Base-by-base conservation (phyloP, 2,329 filamentous ascomycete genomes). In the Xylariaceae sp. region DNA sequence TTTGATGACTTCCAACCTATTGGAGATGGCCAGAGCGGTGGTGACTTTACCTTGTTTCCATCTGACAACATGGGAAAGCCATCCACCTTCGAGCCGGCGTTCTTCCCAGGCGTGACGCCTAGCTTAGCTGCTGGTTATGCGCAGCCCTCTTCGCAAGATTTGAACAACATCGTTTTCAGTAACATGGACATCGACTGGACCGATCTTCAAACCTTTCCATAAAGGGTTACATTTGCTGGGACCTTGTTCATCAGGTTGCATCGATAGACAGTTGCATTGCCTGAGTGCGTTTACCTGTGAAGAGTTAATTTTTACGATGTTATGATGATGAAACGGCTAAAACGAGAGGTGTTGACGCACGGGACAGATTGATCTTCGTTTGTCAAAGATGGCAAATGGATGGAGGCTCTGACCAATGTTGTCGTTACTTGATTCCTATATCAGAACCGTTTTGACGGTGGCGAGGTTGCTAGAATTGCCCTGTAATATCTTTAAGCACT, bases 21-120 rank as follows among this genome's bases (percentile, higher is more conserved):
- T 28, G 70, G 72, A 31, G 71, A 70, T 44, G 71, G 66, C n/a
- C 72, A 67, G 10, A 71, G 75, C 19, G 72, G 73, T n/a, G 71
- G 68, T 11, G 87, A 90, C 67, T 90, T 90, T 60, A 78, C 81
- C 16, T 76, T 90, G 14, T 90, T 80, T 63, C 78, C 79, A 2
- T 48, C 67, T 14, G 61, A 59, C 11, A 62, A 63, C 33, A 65
- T 71, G 47, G 66, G 67, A 47, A 79, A 80, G 63, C 57, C 66
- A 4, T 64, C 69, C 31, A 68, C 71, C 7, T 71, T 73, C 40
- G 73, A 78, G 41, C 64, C 54, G 18, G 52, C 71, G 1, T 69
- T 83, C 2, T 82, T 83, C 55, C 72, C 62, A 16, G 55, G 69
- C 12, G 75, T 80, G 38, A 65, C 80, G 4, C 75, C 79, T 2